These are phyloP conservation scores for Arthrobotrys entomopaga DNA, from an alignment of 2,329 filamentous ascomycete genomes.

Conservation along the genomic window DNA sequence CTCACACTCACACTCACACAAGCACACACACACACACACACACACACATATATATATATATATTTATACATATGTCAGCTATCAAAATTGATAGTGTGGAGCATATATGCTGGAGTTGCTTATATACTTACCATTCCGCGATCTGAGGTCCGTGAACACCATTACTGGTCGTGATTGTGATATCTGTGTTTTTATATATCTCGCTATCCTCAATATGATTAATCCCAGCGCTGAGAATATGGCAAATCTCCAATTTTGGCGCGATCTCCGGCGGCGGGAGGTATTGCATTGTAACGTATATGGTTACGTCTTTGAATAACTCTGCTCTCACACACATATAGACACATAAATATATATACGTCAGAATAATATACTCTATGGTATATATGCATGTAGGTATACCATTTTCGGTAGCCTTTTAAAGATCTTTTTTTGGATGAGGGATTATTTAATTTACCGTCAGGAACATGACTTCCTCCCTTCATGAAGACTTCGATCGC, in stretches of 20 bases:
- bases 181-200: slow-evolving; percentile 66
- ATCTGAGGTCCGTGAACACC: slow-evolving; percentile 66
- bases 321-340: slow-evolving; percentile 23
- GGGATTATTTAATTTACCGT: slow-evolving; percentile 25
- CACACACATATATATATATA: no score
- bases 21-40: no score
- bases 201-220: slow-evolving; percentile 66
- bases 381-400: no score
- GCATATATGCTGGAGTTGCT: no score
- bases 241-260: slow-evolving; percentile 67
- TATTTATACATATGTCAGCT: no score
- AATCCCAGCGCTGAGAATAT: slow-evolving; percentile 68
- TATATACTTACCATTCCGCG: slow-evolving; percentile 54
- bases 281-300: slow-evolving; percentile 64
- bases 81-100: no score
- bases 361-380: no score
- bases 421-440: no score
- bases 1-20: no score
- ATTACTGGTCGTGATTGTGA: slow-evolving; percentile 68
- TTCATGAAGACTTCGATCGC: slow-evolving; percentile 24
- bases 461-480: slow-evolving; percentile 29
- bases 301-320: slow-evolving; percentile 63
- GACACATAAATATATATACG: no score
- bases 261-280: slow-evolving; percentile 64
- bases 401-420: no score